Conservation (phyloP, 116 monocot genomes). For the Trichopus zeylanicus region DNA sequence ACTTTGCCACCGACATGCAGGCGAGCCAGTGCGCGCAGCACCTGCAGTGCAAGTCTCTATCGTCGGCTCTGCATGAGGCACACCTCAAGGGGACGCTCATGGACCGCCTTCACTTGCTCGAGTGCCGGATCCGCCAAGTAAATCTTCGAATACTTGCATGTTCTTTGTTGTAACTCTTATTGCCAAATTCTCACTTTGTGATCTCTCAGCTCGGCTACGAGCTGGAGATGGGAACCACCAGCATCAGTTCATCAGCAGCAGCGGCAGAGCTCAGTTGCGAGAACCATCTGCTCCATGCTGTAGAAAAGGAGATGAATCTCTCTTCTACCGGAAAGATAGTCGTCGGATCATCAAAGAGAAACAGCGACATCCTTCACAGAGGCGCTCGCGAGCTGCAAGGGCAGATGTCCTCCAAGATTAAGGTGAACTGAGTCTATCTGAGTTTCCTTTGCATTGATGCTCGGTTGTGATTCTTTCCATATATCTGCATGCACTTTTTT, state of each 20-base stretch:
- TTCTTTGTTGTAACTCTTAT: no score
- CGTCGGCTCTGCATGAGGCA: conserved; percentile 26
- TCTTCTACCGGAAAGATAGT: not conserved
- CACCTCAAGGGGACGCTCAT: conserved; percentile 37
- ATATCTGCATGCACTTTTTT: not conserved
- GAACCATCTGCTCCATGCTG: not conserved
- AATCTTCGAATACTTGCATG: no score
- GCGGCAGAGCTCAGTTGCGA: conserved; percentile 3
- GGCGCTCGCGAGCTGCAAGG: conserved; percentile 8
- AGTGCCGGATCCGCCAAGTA: conserved; percentile 50
- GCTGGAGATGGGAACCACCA: conserved; percentile 19
- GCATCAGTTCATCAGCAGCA: not conserved
- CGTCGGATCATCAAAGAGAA: conserved; percentile 3
- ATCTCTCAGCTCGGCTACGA: conserved; percentile 31
- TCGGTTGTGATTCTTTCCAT: not conserved
- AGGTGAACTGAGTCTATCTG: not conserved
- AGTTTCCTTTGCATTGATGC: no score
- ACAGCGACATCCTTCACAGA: conserved; percentile 4
- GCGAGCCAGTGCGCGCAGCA: no score
- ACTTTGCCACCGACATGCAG: conserved; percentile 19
- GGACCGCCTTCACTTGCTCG: conserved; percentile 53
- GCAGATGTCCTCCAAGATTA: conserved; percentile 2
- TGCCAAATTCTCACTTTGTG: not conserved
- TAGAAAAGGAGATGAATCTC: not conserved
- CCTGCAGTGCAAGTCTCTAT: conserved; percentile 10